Evolutionary conservation across 2,329 filamentous ascomycete species (phyloP), one percentile per base, ranked within the genome.

Genomic region (Pseudogymnoascus verrucosus): DNA sequence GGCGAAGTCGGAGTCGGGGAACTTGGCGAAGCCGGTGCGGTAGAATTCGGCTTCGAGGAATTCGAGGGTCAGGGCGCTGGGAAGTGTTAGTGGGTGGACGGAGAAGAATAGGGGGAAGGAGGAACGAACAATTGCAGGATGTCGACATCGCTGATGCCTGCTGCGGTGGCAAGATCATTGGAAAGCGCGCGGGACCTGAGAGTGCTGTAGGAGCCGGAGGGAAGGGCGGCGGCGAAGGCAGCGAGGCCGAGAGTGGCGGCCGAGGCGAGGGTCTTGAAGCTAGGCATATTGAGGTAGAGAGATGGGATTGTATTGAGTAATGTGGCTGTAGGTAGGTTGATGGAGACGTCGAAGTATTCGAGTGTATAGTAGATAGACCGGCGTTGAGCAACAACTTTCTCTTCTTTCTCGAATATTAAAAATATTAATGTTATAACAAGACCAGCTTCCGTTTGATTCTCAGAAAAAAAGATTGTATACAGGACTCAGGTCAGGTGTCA

Each of bases 41-140:
- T 92, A 91, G 76, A 90, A 91, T 63, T 81, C 79, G 23, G 85
- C 80, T 77, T 91, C 89, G 70, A 91, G 86, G 76, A 89, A 86
- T 76, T 92, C 89, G 54, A 90, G 80, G 5, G 88, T 90, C 63
- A 90, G 78, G 66, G 88, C 88, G 72, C 85, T 88, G 67, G 28
- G 16, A 62, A 36, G 8, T 10, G 47, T 54, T 54, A 54, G 47
- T 54, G 8, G 47, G 23, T 54, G 23, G 14, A 16, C 5, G 4
- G 23, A 21, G 44, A 16, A 44, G 40, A 44, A 16, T 1, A 12
- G n/a, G 14, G 23, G 47, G 47, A n/a, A n/a, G 6, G 19, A 16
- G 28, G 14, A 19, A 72, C 79, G 71, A 73, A 82, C 80, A 82
- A 82, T 75, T 82, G 78, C 54, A 82, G 76, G 66, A 82, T 80